Base-by-base conservation (phyloP, 176 grass and related monocot genomes). In the Otatea glauca region DNA sequence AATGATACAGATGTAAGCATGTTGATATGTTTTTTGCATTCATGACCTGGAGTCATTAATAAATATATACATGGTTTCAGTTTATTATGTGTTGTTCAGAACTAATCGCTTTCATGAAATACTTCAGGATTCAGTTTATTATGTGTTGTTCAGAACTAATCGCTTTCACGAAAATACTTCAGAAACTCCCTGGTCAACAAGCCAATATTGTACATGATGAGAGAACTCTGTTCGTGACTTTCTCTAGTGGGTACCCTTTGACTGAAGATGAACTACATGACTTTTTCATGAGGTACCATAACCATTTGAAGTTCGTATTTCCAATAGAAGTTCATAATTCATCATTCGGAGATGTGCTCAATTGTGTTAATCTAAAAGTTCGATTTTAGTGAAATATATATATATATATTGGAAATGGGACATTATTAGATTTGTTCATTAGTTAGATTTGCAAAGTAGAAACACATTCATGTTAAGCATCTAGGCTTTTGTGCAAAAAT, bases 211-310 rank as follows among this genome's bases (percentile, higher is more conserved):
- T 11, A 47, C 61, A 61, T n/a, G 93, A 95, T 15, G 88, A 91
- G 68, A 90, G 86, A 77, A 95, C 90, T 29, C 56, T 95, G 7
- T 92, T 95, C 0, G 85, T 95, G 4, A 92, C 93, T 14, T 95
- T 95, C 76, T 95, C 93, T 32, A 91, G 91, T 32, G 90, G 90
- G 0, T 89, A 88, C 34, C 88, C 93, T 2, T 77, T 95, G 18
- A 92, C 74, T 8, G 74, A 62, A 63, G 86, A 91, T 16, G 90
- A 95, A 75, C 82, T 95, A 11, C 70, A 71, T 1, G 64, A 75
- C 0, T 95, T 91, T 51, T 95, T 95, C 50, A 75, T 77, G 43
- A 51, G 67, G 93, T 95, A 77, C 42, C 9, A 29, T n/a, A 35
- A 54, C 43, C 45, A 68, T 68, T 41, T 42, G 35, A 68, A 37